Conservation (phyloP, 2,329 filamentous ascomycete species). For the Botryotinia narcissicola region DNA sequence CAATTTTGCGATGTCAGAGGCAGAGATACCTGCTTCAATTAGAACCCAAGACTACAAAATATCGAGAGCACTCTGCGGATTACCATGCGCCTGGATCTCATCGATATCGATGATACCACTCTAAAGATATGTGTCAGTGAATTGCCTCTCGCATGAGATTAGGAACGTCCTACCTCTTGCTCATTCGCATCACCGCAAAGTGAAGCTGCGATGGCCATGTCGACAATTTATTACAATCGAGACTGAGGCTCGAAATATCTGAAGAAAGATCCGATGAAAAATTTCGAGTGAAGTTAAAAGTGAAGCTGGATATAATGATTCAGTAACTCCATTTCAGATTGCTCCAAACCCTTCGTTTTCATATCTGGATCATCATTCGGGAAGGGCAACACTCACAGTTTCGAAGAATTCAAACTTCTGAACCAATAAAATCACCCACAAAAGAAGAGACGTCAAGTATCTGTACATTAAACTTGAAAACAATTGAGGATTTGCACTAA, state of each 20-base stretch:
- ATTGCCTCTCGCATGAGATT: too few relatives aligned
- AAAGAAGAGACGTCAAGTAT: background rate
- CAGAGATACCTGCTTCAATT: conserved; percentile 53
- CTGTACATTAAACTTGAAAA: background rate
- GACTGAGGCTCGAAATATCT: background rate
- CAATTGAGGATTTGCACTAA: background rate
- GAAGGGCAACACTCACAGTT: background rate
- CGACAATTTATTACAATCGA: background rate
- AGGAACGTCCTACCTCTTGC: background rate
- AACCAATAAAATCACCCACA: background rate
- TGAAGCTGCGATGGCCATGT: conserved; percentile 17
- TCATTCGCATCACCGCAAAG: conserved; percentile 21
- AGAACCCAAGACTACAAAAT: conserved; percentile 11
- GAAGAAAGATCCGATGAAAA: background rate
- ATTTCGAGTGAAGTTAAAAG: background rate
- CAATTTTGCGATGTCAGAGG: conserved; percentile 63
- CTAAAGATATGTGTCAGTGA: conserved; percentile 5
- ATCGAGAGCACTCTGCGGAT: conserved; percentile 8
- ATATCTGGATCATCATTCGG: background rate
- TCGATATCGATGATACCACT: conserved; percentile 62
- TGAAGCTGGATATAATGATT: conserved; percentile 2
- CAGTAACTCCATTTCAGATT: background rate
- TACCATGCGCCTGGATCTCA: conserved; percentile 62
- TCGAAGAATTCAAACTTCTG: background rate
- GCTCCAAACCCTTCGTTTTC: background rate